A percentile compares a stretch with the other conserved stretches of the same genome.
phyloP scores from a whole-genome alignment of 345 rosid genomes.

The Bretschneidera sinensis region DNA sequence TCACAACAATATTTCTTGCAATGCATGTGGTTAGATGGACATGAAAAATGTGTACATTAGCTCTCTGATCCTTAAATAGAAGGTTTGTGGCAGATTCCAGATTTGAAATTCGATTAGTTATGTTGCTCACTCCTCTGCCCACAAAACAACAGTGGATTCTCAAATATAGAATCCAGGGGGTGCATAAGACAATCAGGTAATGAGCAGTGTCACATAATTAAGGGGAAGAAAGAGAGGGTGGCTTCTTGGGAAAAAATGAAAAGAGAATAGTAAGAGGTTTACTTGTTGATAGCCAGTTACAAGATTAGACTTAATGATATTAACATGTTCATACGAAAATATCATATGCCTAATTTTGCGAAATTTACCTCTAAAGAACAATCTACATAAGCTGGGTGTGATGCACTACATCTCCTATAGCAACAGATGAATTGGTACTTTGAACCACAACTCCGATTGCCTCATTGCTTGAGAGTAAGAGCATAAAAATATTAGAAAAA shows the following conservation, averaged over 20 bases:
- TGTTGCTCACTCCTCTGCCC: background rate
- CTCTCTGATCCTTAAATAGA: too few relatives aligned
- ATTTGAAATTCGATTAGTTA: too few relatives aligned
- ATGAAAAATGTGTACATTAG: too few relatives aligned
- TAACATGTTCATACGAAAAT: background rate
- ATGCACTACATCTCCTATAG: conserved; percentile 55
- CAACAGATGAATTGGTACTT: conserved; percentile 64
- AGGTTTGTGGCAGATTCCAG: too few relatives aligned
- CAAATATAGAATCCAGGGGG: background rate
- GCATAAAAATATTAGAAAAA: too few relatives aligned
- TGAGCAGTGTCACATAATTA: background rate
- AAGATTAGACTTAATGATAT: background rate
- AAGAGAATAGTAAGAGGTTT: background rate
- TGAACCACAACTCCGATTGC: conserved; percentile 56
- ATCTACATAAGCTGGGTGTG: conserved; percentile 56
- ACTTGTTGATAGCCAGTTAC: background rate
- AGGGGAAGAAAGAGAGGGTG: too few relatives aligned
- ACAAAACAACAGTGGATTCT: background rate
- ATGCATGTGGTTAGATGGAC: too few relatives aligned
- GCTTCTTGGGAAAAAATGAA: too few relatives aligned
- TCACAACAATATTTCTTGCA: too few relatives aligned
- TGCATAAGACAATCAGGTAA: background rate
- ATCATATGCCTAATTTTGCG: background rate
- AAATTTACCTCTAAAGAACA: conserved; percentile 46
- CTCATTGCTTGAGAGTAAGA: conserved; percentile 63